Evolutionary conservation across 805 yeast genomes (phyloP).

Genomic region (Blastobotrys peoriensis): DNA sequence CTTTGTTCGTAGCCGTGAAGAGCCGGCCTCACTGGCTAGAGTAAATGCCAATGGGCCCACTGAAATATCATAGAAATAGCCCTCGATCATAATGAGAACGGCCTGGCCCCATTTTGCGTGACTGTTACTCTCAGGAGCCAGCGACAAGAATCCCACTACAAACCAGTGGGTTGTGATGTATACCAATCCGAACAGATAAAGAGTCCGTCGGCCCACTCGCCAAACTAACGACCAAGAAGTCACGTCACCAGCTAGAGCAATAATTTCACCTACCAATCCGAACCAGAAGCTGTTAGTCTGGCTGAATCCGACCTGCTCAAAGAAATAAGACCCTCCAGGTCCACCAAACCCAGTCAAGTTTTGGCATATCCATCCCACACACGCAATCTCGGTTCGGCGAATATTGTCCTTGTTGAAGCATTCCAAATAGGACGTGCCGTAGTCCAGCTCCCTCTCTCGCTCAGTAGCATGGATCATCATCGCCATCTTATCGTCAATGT

Average conservation of each 20-base stretch:
- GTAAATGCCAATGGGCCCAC: constrained; percentile 40
- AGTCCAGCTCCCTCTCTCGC: constrained; percentile 20
- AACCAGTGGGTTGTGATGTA: constrained; percentile 8
- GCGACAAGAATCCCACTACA: constrained; percentile 15
- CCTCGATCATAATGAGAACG: constrained; percentile 39
- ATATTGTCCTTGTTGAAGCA: constrained; percentile 43
- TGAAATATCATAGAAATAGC: constrained; percentile 40
- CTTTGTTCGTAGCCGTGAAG: constrained; percentile 37
- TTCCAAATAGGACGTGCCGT: constrained; percentile 26
- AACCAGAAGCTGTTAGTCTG: constrained; percentile 33
- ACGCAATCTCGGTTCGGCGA: constrained; percentile 47
- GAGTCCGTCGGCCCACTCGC: constrained; percentile 21
- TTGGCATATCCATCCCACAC: constrained; percentile 41
- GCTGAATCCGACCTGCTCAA: constrained; percentile 21
- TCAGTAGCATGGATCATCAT: constrained; percentile 43
- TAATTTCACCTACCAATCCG: constrained; percentile 38
- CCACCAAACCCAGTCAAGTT: constrained; percentile 15
- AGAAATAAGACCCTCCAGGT: constrained; percentile 13
- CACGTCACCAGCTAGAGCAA: constrained; percentile 41
- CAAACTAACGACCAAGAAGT: constrained; percentile 20
- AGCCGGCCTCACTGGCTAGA: constrained; percentile 38
- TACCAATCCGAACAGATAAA: constrained; percentile 16
- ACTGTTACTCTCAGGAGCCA: constrained; percentile 15
- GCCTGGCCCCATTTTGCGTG: constrained; percentile 31
- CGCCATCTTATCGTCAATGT: constrained; percentile 32